These are phyloP conservation scores for Pythium inflatum DNA, from an alignment of 352 stramenopile genomes.

Conservation along the genomic window DNA sequence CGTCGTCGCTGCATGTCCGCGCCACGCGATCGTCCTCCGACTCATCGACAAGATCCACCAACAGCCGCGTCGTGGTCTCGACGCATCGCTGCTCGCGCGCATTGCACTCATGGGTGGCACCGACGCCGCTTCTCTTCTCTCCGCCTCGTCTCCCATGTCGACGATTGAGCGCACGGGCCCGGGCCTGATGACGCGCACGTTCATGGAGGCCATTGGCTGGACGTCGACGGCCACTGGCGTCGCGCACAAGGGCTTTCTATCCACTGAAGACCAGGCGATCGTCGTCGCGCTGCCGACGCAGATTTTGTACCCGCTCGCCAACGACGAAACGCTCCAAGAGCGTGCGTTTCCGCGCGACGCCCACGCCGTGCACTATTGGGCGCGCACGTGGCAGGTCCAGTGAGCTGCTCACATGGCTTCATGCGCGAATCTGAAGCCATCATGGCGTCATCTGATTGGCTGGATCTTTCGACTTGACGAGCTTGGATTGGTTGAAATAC, in stretches of 20 bases:
- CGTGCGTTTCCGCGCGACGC: slow-evolving; percentile 11
- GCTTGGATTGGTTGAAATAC: slow-evolving; percentile 19
- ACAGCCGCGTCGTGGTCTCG: slow-evolving; percentile 20
- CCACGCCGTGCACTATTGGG: slow-evolving; percentile 58
- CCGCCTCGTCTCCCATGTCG: background rate
- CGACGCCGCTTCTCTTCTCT: too few species aligned
- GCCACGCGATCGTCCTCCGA: slow-evolving; percentile 39
- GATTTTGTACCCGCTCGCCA: slow-evolving; percentile 51
- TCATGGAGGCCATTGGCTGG: slow-evolving; percentile 54
- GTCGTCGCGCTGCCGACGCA: slow-evolving; percentile 42
- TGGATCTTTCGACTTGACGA: background rate
- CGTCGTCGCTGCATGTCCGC: slow-evolving; percentile 42
- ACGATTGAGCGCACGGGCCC: slow-evolving; percentile 61
- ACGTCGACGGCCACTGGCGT: background rate
- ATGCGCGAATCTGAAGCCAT: slow-evolving; percentile 11
- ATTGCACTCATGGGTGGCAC: slow-evolving; percentile 28
- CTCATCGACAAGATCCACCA: slow-evolving; percentile 41
- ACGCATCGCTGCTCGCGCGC: slow-evolving; percentile 23
- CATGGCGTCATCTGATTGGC: background rate
- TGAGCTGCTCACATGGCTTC: background rate
- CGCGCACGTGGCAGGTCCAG: slow-evolving; percentile 36
- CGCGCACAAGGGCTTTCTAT: slow-evolving; percentile 35
- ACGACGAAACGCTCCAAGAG: slow-evolving; percentile 9
- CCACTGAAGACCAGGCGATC: slow-evolving; percentile 10
- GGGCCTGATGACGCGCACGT: slow-evolving; percentile 55